Percentiles rank a stretch among this genome's conserved stretches.
phyloP scores from a whole-genome alignment of 2,329 filamentous ascomycete species.

The Endocalyx cinctus region DNA sequence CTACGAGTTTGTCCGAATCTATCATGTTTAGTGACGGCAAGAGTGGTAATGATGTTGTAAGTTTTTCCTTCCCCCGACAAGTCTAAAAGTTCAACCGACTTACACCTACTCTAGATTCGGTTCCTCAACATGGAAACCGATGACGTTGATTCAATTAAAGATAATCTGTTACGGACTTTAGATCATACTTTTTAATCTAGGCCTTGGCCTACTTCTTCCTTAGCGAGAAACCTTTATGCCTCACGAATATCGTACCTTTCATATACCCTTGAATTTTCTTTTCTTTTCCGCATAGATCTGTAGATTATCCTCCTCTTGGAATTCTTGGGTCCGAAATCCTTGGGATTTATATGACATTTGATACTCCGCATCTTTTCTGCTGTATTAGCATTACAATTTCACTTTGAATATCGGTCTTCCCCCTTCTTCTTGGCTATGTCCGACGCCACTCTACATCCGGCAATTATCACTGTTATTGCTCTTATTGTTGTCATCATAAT shows the following conservation, averaged over 20 bases:
- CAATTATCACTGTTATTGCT: conserved; percentile 17
- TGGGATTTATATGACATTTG: conserved; percentile 8
- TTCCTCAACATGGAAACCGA: conserved; percentile 60
- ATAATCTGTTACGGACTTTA: conserved; percentile 52
- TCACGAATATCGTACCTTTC: neutral
- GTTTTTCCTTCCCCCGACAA: conserved; percentile 18
- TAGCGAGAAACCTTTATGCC: neutral
- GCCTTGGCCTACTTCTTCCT: conserved; percentile 7
- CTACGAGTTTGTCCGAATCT: conserved; percentile 71
- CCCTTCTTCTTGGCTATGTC: conserved; percentile 18
- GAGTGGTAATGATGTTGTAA: conserved; percentile 67
- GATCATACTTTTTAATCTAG: conserved; percentile 24
- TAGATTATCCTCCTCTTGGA: too few species aligned
- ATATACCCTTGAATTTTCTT: too few species aligned
- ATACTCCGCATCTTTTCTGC: conserved; percentile 13
- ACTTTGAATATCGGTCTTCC: neutral
- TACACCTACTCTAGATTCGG: conserved; percentile 48
- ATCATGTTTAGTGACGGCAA: conserved; percentile 68
- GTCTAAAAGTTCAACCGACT: conserved; percentile 1
- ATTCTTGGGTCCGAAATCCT: conserved; percentile 1
- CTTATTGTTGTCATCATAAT: conserved; percentile 30
- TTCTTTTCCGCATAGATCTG: too few species aligned
- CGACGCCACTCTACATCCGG: conserved; percentile 13
- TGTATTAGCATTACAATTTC: neutral
- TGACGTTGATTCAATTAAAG: conserved; percentile 53